Evolutionary conservation across 305 asterid genomes (phyloP).

Genomic region (Fraxinus sp.): DNA sequence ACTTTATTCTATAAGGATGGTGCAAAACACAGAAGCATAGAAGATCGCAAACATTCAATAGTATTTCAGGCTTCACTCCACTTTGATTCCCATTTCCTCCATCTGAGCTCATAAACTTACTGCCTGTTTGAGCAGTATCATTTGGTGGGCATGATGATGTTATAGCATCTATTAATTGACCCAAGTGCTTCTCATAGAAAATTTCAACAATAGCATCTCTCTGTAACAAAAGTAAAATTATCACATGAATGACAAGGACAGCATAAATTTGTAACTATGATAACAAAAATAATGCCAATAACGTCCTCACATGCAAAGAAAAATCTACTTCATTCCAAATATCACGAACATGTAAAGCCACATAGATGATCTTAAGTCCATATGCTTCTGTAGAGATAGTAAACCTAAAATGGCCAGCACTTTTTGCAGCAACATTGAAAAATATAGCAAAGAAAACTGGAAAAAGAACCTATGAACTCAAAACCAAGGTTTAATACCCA

Average conservation of each 20-base stretch:
- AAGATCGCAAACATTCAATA: slow-evolving; percentile 84
- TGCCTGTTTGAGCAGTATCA: slow-evolving; percentile 35
- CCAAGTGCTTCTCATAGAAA: slow-evolving; percentile 92
- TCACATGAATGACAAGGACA: slow-evolving; percentile 19
- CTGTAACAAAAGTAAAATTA: slow-evolving; percentile 55
- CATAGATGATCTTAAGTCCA: slow-evolving; percentile 1
- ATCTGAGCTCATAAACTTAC: slow-evolving; percentile 43
- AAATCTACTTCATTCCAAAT: background rate
- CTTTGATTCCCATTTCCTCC: slow-evolving; percentile 49
- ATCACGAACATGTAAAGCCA: background rate
- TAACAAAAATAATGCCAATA: background rate
- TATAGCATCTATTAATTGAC: slow-evolving; percentile 71
- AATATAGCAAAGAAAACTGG: background rate
- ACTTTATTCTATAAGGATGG: slow-evolving; percentile 96
- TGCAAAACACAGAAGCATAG: slow-evolving; percentile 93
- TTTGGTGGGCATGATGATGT: slow-evolving; percentile 66
- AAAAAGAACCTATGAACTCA: background rate
- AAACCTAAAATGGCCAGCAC: background rate
- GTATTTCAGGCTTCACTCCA: slow-evolving; percentile 77
- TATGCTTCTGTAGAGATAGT: background rate
- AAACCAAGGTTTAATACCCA: background rate
- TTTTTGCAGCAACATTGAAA: background rate
- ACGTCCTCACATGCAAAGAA: background rate
- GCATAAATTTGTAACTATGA: slow-evolving; percentile 4
- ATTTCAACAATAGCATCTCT: slow-evolving; percentile 75